Conservation (phyloP, 345 rosid species). For the Bruguiera parviflora region DNA sequence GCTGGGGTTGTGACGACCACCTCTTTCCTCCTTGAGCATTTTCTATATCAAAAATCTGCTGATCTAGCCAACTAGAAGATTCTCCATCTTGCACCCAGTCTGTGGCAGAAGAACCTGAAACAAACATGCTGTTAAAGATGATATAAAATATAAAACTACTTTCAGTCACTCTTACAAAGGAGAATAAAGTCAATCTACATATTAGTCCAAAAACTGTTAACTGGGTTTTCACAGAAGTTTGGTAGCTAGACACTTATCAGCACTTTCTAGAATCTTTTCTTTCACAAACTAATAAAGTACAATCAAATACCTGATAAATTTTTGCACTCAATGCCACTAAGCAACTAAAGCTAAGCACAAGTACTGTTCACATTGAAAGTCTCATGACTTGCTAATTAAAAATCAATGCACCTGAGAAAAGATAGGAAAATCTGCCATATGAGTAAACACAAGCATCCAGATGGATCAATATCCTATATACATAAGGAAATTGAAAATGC, state of each 20-base stretch:
- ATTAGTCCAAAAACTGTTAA: neutral
- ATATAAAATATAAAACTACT: neutral
- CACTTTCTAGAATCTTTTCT: neutral
- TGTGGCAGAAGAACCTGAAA: constrained; percentile 82
- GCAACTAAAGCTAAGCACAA: neutral
- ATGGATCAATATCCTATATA: neutral
- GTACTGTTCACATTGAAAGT: neutral
- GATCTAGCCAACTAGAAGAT: constrained; percentile 66
- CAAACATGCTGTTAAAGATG: constrained; percentile 8
- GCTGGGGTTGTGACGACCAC: constrained; percentile 80
- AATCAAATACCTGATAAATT: neutral
- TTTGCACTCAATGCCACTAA: neutral
- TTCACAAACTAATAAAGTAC: neutral
- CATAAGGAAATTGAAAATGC: neutral
- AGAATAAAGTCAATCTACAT: neutral
- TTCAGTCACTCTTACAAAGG: neutral
- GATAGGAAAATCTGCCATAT: neutral
- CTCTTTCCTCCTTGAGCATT: constrained; percentile 58
- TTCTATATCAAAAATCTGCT: constrained; percentile 52
- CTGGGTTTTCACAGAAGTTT: neutral
- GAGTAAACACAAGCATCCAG: neutral
- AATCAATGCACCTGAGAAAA: neutral
- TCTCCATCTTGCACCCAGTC: constrained; percentile 92
- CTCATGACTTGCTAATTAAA: neutral
- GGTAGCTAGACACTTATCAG: neutral